Evolutionary conservation across 768 basidiomycete species (phyloP).

Genomic region (Tricholoma furcatifolium): DNA sequence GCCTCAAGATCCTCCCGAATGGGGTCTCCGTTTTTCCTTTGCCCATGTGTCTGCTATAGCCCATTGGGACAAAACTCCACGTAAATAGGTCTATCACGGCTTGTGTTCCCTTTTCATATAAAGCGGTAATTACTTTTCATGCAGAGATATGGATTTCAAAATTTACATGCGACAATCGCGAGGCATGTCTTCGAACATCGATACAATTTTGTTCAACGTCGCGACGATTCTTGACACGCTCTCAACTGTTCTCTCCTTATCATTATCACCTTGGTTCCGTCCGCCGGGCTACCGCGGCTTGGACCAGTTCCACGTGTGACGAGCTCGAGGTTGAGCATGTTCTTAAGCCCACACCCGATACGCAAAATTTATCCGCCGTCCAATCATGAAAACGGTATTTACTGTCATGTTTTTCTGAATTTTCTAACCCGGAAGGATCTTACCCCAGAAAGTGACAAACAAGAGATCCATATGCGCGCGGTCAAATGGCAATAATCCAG

Average conservation of each 20-base stretch:
- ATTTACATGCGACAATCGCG: too few species aligned
- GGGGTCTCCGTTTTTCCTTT: neutral
- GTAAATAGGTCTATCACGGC: neutral
- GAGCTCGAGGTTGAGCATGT: neutral
- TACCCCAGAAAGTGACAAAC: constrained; percentile 3
- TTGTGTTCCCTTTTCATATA: too few species aligned
- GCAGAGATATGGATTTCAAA: too few species aligned
- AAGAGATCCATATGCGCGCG: neutral
- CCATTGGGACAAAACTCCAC: too few species aligned
- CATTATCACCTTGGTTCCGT: constrained; percentile 10
- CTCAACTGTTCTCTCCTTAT: neutral
- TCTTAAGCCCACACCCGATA: neutral
- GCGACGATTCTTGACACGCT: too few species aligned
- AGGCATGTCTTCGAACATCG: too few species aligned
- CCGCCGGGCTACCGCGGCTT: constrained; percentile 1
- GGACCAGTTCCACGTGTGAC: constrained; percentile 2
- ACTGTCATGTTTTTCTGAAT: neutral
- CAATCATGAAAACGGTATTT: constrained; percentile 1
- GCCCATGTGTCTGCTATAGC: neutral
- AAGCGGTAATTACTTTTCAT: too few species aligned
- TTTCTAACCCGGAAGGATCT: constrained; percentile 9
- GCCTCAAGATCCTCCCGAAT: constrained; percentile 17
- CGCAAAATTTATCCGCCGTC: neutral
- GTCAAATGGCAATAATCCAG: neutral
- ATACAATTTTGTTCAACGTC: too few species aligned